Evolutionary conservation across 768 basidiomycete genomes (phyloP).

Genomic region (Ramaria sp.): DNA sequence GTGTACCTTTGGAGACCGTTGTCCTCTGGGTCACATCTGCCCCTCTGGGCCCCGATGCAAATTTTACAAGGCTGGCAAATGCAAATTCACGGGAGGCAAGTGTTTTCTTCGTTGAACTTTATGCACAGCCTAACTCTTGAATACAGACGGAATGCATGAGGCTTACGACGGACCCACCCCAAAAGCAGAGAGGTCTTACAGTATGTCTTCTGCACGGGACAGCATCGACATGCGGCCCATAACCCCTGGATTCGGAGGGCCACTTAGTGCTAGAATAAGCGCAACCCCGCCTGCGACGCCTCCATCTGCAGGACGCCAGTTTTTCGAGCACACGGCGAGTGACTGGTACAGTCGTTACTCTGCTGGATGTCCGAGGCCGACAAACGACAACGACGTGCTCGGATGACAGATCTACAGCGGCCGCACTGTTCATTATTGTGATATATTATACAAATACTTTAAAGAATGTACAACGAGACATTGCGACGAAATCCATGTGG

Average conservation of each 20-base stretch:
- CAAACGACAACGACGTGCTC: too few relatives aligned
- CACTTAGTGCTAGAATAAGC: not conserved
- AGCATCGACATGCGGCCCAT: not conserved
- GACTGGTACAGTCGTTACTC: not conserved
- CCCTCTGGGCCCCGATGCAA: constrained; percentile 43
- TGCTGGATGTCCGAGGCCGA: not conserved
- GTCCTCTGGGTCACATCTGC: constrained; percentile 31
- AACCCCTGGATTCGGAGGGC: not conserved
- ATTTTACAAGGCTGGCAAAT: constrained; percentile 41
- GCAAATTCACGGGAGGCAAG: constrained; percentile 53
- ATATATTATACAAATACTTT: not conserved
- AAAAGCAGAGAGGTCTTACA: not conserved
- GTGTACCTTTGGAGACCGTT: constrained; percentile 51
- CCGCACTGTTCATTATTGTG: not conserved
- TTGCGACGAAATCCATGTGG: constrained; percentile 70
- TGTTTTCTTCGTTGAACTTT: constrained; percentile 4
- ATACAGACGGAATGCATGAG: not conserved
- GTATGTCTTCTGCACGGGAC: not conserved
- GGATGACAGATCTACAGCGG: too few relatives aligned
- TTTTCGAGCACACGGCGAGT: not conserved
- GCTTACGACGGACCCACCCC: not conserved
- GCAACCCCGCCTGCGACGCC: not conserved
- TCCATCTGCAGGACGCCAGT: not conserved
- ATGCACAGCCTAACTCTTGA: not conserved
- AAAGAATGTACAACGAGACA: constrained; percentile 76